Percentiles rank a stretch among this genome's conserved stretches.
These are phyloP conservation scores for Penicillium sp. DNA, from an alignment of 2,329 filamentous ascomycete genomes.

Conservation along the genomic window DNA sequence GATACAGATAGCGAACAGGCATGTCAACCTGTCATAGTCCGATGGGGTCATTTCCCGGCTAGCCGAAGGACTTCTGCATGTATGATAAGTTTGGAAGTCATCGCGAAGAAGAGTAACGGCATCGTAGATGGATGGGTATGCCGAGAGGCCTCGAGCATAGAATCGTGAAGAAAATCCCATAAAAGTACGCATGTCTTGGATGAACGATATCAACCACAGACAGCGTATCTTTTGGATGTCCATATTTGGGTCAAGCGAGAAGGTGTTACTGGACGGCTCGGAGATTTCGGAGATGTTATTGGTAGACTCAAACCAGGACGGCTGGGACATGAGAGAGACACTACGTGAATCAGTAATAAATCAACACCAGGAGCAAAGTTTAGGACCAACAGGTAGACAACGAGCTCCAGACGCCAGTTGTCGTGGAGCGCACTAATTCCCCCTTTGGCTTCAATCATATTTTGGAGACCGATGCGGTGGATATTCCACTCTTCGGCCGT, in stretches of 20 bases:
- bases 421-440: slow-evolving; percentile 28
- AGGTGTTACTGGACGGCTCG: neutral
- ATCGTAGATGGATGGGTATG: slow-evolving; percentile 12
- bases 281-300: slow-evolving; percentile 16
- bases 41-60: neutral
- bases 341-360: slow-evolving; percentile 7
- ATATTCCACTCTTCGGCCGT: slow-evolving; percentile 33
- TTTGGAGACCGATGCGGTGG: slow-evolving; percentile 32
- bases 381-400: slow-evolving; percentile 30
- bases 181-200: slow-evolving; percentile 31
- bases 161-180: slow-evolving; percentile 19
- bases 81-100: slow-evolving; percentile 8
- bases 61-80: neutral
- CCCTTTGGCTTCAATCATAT: slow-evolving; percentile 36
- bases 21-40: slow-evolving; percentile 11
- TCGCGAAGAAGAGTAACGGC: slow-evolving; percentile 18
- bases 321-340: slow-evolving; percentile 28
- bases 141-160: slow-evolving; percentile 12
- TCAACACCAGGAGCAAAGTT: neutral
- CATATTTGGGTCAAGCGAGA: slow-evolving; percentile 1
- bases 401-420: slow-evolving; percentile 30
- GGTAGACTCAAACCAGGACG: slow-evolving; percentile 29
- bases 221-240: slow-evolving; percentile 29
- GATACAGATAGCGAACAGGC: slow-evolving; percentile 20
- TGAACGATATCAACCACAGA: slow-evolving; percentile 31